Evolutionary conservation across 1,284 basidiomycete species (phyloP).

Genomic region (Coniferiporia weirii): DNA sequence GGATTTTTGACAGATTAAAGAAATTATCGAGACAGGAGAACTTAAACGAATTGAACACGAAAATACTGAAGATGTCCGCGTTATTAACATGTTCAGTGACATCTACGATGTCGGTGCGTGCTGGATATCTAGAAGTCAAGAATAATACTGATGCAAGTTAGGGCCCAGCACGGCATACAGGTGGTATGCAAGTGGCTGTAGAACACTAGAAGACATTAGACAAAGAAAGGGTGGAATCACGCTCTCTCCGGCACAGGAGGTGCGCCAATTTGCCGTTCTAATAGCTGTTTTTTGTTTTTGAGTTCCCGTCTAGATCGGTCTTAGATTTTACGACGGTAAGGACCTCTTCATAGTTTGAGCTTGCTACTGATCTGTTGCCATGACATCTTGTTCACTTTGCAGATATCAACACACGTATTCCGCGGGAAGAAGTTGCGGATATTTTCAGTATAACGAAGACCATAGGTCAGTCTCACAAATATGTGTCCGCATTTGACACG

Average conservation of each 20-base stretch:
- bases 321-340: constrained; percentile 73
- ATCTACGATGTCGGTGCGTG: constrained; percentile 81
- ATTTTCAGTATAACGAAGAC: constrained; percentile 70
- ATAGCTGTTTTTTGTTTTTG: not conserved
- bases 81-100: constrained; percentile 57
- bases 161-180: constrained; percentile 58
- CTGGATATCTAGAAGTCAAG: not conserved
- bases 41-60: constrained; percentile 58
- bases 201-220: constrained; percentile 71
- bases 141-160: constrained; percentile 24
- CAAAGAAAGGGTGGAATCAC: constrained; percentile 53
- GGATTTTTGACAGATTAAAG: constrained; percentile 54
- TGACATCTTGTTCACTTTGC: not conserved
- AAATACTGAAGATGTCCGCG: constrained; percentile 52
- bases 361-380: not conserved
- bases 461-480: constrained; percentile 43
- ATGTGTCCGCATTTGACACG: constrained; percentile 4
- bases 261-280: constrained; percentile 18
- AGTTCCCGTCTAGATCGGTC: constrained; percentile 45
- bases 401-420: constrained; percentile 82
- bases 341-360: not conserved
- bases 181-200: constrained; percentile 74
- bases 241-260: constrained; percentile 58
- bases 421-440: constrained; percentile 67
- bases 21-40: constrained; percentile 67